Evolutionary conservation across 2,329 filamentous ascomycete genomes (phyloP), one percentile per base, ranked within the genome.

Genomic region (Alternaria metachromatica): DNA sequence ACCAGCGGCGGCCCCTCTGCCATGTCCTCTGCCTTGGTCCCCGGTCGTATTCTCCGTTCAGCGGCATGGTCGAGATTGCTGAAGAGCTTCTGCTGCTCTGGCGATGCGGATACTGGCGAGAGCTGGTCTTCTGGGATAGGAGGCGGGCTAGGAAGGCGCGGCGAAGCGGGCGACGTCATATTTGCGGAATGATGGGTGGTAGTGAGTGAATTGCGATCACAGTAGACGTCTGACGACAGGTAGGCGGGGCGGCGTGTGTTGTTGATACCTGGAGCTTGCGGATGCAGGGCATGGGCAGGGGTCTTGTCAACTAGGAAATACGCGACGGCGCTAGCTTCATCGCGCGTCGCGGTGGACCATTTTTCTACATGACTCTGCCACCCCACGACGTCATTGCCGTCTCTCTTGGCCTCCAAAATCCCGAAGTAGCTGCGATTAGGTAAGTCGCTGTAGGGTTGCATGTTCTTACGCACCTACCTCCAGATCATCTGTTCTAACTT

Each of bases 101-200:
- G 84, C 82, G 87, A 81, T 73, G 87, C 76, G 77, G 90, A 80
- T 54, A 89, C 86, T 2, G 93, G 93, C 54, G 93, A 96, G 67
- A 97, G 90, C 82, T 98, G 95, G 71, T 97, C 96, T 82, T 99
- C 96, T 65, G 95, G 93, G 62, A 96, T 90, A 33, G 96, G 96
- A 62, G 96, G 96, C 64, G 96, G 96, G 81, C 94, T 97, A 63
- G 96, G 96, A 55, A 99, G 89, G 78, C 96, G 92, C 68, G 96
- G 95, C 51, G 94, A 97, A 30, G 85, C 82, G 66, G 76, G 72
- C 46, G 74, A 72, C 28, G 73, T 65, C 76, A 78, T 78, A 8
- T 13, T 44, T 15, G 30, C 33, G 21, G 21, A 15, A n/a, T 11
- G 30, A 3, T 13, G 9, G 20, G 56, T 44, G 37, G 51, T 18